These are phyloP conservation scores for Aspergillus felis DNA, from an alignment of 2,329 filamentous ascomycete species.

Conservation along the genomic window DNA sequence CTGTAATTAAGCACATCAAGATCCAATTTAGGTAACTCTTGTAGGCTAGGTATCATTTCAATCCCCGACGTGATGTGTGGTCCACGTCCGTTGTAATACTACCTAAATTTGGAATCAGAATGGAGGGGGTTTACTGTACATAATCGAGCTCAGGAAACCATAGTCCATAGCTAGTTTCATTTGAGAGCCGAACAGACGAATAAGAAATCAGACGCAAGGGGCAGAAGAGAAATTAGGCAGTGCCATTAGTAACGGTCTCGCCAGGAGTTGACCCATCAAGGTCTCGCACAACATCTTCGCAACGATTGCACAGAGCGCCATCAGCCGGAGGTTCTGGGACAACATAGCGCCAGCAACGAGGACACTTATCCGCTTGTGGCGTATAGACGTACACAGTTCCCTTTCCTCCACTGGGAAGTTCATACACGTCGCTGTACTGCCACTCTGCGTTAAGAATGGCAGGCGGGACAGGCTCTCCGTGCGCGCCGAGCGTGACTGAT, in stretches of 20 bases:
- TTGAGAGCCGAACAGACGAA: neutral
- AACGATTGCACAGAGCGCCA: slow-evolving; percentile 67
- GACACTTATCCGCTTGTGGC: slow-evolving; percentile 65
- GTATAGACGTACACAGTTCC: slow-evolving; percentile 42
- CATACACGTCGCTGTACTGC: slow-evolving; percentile 42
- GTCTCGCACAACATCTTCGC: slow-evolving; percentile 59
- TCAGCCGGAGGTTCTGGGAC: slow-evolving; percentile 50
- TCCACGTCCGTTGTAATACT: neutral
- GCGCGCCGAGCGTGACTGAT: slow-evolving; percentile 50
- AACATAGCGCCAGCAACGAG: slow-evolving; percentile 83
- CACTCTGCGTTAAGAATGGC: slow-evolving; percentile 34
- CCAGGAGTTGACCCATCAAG: slow-evolving; percentile 16
- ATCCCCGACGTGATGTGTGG: neutral
- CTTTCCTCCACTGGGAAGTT: slow-evolving; percentile 28
- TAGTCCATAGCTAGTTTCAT: neutral
- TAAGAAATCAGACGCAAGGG: neutral
- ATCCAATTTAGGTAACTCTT: neutral
- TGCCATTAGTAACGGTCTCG: slow-evolving; percentile 2
- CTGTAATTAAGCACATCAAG: neutral
- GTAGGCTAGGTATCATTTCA: neutral
- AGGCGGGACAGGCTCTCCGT: slow-evolving; percentile 24
- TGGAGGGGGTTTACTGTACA: neutral
- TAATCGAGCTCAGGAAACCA: neutral
- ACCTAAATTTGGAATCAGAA: neutral
- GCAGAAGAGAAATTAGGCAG: neutral